Base-by-base conservation (phyloP, 768 basidiomycete genomes). In the Saitozyma podzolica region DNA sequence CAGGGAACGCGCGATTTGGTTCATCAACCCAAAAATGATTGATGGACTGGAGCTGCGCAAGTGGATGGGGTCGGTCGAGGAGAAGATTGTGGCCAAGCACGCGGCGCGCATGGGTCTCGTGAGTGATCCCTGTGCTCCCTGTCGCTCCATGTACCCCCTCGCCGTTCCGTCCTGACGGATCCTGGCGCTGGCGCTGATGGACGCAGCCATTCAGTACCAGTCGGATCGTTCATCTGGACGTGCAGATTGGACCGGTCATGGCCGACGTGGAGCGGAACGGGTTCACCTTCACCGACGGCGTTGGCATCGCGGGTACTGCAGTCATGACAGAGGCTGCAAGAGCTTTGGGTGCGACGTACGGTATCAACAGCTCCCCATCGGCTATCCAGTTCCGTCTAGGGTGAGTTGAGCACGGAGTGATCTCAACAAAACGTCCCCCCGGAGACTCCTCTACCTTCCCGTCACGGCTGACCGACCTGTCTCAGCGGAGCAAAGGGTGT, bases 1-100 rank as follows among this genome's bases (percentile, higher is more conserved):
- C 57, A 76, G 78, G 56, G 76, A 79, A n/a, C 73, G 75, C 52
- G 70, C 76, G 0, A 72, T 77, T 8, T 79, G 78, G 78, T 79
- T 79, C 59, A 69, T 79, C 47, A 50, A 70, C 40, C 62, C 65
- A 42, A 60, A 58, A 6, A 40, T 58, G 14, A 75, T 75, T 37
- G 74, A 72, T 58, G 54, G 59, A 6, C 40, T 69, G 11, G 68
- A 56, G 10, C 56, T 79, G 50, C 61, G 68, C 14, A 40, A 48
- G 16, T 75, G 74, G 73, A 79, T 79, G 74, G 78, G 78, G 1
- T 62, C 63, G 20, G 75, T 79, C 41, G 58, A 55, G 4, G 75
- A 77, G 59, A 75, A 69, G 10, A 66, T 78, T 40, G 69, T 78
- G n/a, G 76, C 76, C 29, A 78, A 78, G 54, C 73, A 78, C 50